Evolutionary conservation across 768 basidiomycete genomes (phyloP).

Genomic region (Cyathus striatus): DNA sequence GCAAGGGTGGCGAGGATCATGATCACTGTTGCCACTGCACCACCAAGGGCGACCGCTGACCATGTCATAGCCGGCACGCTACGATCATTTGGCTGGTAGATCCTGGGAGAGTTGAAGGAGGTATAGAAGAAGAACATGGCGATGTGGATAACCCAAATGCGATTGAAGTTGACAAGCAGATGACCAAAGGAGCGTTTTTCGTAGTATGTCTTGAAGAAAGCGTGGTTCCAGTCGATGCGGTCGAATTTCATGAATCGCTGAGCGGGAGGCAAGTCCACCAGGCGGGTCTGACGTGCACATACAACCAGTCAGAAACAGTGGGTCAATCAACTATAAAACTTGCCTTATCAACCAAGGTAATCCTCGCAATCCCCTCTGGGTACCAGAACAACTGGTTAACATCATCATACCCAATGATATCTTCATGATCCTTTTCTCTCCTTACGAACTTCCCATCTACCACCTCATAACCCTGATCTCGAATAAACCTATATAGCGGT

Average conservation of each 20-base stretch:
- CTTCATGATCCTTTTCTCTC: constrained; percentile 87
- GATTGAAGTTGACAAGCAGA: constrained; percentile 98
- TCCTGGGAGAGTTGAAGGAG: constrained; percentile 83
- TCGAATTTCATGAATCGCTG: constrained; percentile 98
- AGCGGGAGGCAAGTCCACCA: constrained; percentile 86
- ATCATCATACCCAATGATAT: constrained; percentile 98
- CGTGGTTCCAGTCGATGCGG: constrained; percentile 92
- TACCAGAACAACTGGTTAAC: constrained; percentile 99
- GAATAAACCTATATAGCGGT: constrained; percentile 92
- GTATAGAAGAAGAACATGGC: constrained; percentile 97
- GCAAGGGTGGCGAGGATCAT: constrained; percentile 93
- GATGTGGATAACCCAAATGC: constrained; percentile 97
- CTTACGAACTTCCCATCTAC: constrained; percentile 93
- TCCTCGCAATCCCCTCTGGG: constrained; percentile 94
- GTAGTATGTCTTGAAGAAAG: constrained; percentile 98
- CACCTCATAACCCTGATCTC: constrained; percentile 97
- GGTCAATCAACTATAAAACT: too few species aligned
- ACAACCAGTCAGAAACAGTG: constrained; percentile 3
- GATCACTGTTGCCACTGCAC: constrained; percentile 92
- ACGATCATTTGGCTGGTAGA: constrained; percentile 61
- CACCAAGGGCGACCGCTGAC: constrained; percentile 93
- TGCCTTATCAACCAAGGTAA: constrained; percentile 86
- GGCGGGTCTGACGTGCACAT: constrained; percentile 54
- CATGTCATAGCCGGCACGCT: constrained; percentile 79
- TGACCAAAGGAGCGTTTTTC: constrained; percentile 97